These are phyloP conservation scores for Microcos paniculata DNA, from an alignment of 345 rosid species.

Conservation along the genomic window DNA sequence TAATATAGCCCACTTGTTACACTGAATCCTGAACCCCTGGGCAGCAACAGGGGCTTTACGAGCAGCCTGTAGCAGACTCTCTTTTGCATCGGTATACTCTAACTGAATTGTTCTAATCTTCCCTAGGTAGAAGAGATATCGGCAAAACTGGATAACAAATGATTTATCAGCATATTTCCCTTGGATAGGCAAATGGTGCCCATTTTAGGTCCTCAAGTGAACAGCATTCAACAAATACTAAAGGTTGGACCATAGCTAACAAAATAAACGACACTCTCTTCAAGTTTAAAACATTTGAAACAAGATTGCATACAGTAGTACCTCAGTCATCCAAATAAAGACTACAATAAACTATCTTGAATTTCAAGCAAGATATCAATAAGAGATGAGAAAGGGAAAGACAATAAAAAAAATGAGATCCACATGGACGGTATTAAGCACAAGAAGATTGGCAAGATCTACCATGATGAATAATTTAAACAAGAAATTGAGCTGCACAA, in stretches of 20 bases:
- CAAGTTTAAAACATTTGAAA: background rate
- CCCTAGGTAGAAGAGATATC: constrained; percentile 83
- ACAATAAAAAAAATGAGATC: background rate
- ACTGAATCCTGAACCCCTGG: constrained; percentile 68
- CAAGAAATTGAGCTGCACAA: background rate
- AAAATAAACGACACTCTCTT: background rate
- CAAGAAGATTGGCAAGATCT: background rate
- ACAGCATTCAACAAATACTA: background rate
- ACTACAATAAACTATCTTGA: background rate
- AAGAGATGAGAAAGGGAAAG: background rate
- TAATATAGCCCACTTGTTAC: constrained; percentile 82
- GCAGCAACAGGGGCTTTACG: constrained; percentile 87
- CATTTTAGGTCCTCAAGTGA: background rate
- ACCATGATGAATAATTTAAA: background rate
- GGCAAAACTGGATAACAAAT: constrained; percentile 63
- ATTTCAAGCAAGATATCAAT: background rate
- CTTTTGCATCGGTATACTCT: constrained; percentile 90
- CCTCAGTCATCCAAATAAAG: background rate
- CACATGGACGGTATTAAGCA: background rate
- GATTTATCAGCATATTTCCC: background rate
- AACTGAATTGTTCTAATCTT: constrained; percentile 84
- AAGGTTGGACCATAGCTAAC: background rate
- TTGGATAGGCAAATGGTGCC: background rate
- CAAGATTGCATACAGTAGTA: background rate
- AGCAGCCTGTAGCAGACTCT: constrained; percentile 86